Evolutionary conservation across 352 stramenopile genomes (phyloP).

Genomic region (Pythium phragmiticola): DNA sequence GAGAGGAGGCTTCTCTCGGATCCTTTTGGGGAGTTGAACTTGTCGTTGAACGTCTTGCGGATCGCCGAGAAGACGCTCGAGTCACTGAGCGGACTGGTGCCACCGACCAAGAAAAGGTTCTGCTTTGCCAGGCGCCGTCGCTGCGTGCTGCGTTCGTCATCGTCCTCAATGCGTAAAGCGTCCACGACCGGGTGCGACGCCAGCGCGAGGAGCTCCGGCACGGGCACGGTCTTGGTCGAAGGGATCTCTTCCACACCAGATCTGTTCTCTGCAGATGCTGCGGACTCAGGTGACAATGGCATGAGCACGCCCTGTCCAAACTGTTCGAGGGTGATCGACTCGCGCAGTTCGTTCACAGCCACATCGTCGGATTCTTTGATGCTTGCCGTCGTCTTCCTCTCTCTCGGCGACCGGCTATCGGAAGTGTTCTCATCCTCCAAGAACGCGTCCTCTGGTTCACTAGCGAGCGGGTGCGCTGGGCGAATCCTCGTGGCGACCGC

Average conservation of each 20-base stretch:
- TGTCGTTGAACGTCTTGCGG: conserved; percentile 28
- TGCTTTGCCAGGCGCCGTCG: background rate
- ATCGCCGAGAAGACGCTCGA: conserved; percentile 26
- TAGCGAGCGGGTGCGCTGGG: background rate
- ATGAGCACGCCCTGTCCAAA: conserved; percentile 46
- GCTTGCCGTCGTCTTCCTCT: conserved; percentile 20
- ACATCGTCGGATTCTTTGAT: background rate
- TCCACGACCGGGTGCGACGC: conserved; percentile 29
- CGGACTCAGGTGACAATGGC: conserved; percentile 16
- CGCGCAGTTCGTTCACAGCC: background rate
- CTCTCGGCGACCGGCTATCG: conserved; percentile 2
- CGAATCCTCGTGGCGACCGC: conserved; percentile 5
- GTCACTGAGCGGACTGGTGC: conserved; percentile 7
- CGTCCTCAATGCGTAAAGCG: conserved; percentile 9
- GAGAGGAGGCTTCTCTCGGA: conserved; percentile 7
- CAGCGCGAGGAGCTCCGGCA: conserved; percentile 28
- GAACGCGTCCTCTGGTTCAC: background rate
- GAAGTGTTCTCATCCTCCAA: background rate
- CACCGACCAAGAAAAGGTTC: background rate
- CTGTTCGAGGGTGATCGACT: conserved; percentile 55
- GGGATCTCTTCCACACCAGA: background rate
- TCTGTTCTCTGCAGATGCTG: background rate
- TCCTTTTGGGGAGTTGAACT: conserved; percentile 20
- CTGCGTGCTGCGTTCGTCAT: conserved; percentile 1
- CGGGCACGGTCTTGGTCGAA: background rate